Percentiles rank a stretch among this genome's conserved stretches.
Evolutionary conservation across 2,329 filamentous ascomycete species (phyloP).

Genomic region (Aspergillus versicolor): DNA sequence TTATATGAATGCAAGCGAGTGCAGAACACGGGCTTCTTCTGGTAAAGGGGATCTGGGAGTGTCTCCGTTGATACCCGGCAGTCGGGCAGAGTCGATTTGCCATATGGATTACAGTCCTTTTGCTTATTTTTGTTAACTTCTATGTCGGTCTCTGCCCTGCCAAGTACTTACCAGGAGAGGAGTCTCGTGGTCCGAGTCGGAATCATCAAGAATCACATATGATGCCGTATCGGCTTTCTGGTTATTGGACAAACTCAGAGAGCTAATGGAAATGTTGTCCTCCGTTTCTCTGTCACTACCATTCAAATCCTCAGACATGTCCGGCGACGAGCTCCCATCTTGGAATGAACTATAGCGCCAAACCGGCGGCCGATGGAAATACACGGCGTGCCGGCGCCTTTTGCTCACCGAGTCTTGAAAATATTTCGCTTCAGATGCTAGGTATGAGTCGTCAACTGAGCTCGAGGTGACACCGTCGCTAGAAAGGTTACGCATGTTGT

Average conservation of each 20-base stretch:
- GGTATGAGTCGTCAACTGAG: neutral
- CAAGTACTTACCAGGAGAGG: conserved; percentile 15
- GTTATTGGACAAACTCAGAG: neutral
- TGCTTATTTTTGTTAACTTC: neutral
- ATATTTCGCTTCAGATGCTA: conserved; percentile 4
- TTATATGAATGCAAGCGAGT: conserved; percentile 24
- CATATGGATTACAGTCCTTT: neutral
- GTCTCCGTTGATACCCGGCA: neutral
- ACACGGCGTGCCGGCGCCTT: conserved; percentile 31
- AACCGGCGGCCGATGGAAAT: conserved; percentile 32
- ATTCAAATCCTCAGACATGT: conserved; percentile 1
- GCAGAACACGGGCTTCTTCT: conserved; percentile 19
- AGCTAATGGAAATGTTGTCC: neutral
- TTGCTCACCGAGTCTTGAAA: conserved; percentile 22
- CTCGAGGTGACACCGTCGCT: neutral
- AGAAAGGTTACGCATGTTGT: conserved; percentile 4
- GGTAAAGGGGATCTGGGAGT: conserved; percentile 11
- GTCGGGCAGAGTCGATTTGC: neutral
- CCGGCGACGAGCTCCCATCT: conserved; percentile 1
- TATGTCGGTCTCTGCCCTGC: neutral
- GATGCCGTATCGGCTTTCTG: conserved; percentile 1
- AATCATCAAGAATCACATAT: neutral
- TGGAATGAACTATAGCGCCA: conserved; percentile 20
- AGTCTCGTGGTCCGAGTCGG: conserved; percentile 10
- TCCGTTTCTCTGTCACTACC: neutral